These are phyloP conservation scores for Decorospora gaudefroyi DNA, from an alignment of 2,329 filamentous ascomycete genomes.

Conservation along the genomic window DNA sequence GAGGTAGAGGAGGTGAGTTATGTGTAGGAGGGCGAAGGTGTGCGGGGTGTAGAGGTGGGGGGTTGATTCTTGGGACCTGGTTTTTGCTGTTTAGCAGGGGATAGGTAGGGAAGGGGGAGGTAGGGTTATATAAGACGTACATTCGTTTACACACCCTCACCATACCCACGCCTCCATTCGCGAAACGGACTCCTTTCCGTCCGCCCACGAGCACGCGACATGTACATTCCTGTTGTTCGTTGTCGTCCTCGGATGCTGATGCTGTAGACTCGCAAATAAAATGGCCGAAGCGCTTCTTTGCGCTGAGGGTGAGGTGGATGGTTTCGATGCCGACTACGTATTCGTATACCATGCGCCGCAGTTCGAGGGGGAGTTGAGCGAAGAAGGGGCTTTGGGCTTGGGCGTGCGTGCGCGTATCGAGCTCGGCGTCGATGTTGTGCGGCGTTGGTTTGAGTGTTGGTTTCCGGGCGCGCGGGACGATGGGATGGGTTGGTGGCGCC, in stretches of 20 bases:
- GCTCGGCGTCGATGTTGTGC: conserved; percentile 23
- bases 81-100: too few relatives aligned
- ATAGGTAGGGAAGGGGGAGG: too few relatives aligned
- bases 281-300: conserved; percentile 39
- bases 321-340: conserved; percentile 36
- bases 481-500: too few relatives aligned
- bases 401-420: conserved; percentile 34
- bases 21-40: conserved; percentile 42
- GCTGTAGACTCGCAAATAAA: conserved; percentile 35
- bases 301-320: conserved; percentile 40
- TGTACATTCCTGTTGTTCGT: conserved; percentile 22
- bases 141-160: conserved; percentile 36
- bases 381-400: conserved; percentile 41
- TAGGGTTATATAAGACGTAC: too few relatives aligned
- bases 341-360: conserved; percentile 40
- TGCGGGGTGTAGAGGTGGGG: conserved; percentile 37
- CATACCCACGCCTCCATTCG: conserved; percentile 18
- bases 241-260: conserved; percentile 5
- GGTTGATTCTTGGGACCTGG: conserved; percentile 41
- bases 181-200: conserved; percentile 20
- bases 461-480: too few relatives aligned
- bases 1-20: conserved; percentile 43
- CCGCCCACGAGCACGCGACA: conserved; percentile 42
- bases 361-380: conserved; percentile 37
- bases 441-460: conserved; percentile 28